Conservation (phyloP, 805 yeast genomes). For the Sugiyamaella chiloensis region DNA sequence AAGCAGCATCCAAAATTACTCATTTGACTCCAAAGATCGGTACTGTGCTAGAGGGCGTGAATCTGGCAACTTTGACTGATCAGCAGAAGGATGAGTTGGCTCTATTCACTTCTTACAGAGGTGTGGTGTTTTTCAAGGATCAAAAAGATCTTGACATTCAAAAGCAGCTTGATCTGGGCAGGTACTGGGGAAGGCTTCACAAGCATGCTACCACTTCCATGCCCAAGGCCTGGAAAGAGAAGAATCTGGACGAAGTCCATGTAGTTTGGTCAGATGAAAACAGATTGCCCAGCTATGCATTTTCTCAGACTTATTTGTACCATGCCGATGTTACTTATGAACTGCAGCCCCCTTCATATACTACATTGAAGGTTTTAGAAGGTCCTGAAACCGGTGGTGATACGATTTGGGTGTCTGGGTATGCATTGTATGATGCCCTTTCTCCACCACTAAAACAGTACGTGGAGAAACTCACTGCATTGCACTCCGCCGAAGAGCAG, state of each 20-base stretch:
- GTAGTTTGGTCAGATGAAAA: conserved; percentile 30
- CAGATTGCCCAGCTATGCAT: conserved; percentile 28
- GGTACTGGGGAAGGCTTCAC: conserved; percentile 61
- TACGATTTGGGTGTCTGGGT: conserved; percentile 49
- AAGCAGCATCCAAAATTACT: conserved; percentile 28
- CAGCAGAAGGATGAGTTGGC: conserved; percentile 49
- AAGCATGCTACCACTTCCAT: conserved; percentile 43
- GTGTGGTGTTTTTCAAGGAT: conserved; percentile 49
- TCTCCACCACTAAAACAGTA: conserved; percentile 46
- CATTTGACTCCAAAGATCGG: conserved; percentile 71
- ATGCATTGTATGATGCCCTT: conserved; percentile 51
- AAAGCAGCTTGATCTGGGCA: conserved; percentile 56
- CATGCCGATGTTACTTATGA: conserved; percentile 79
- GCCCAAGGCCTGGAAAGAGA: conserved; percentile 49
- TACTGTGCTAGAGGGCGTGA: conserved; percentile 53
- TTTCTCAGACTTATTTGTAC: conserved; percentile 41
- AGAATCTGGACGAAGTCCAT: conserved; percentile 40
- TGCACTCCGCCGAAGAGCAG: conserved; percentile 28
- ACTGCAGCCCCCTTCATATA: conserved; percentile 65
- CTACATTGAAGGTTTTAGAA: conserved; percentile 61
- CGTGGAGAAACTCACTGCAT: conserved; percentile 38
- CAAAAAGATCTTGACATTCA: conserved; percentile 59
- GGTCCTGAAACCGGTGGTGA: conserved; percentile 53
- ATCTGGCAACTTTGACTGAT: conserved; percentile 40
- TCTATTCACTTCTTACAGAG: conserved; percentile 44